Percentiles rank a stretch among this genome's conserved stretches.
phyloP scores from a whole-genome alignment of 2,329 filamentous ascomycete species.

The Xylaria hypoxylon region DNA sequence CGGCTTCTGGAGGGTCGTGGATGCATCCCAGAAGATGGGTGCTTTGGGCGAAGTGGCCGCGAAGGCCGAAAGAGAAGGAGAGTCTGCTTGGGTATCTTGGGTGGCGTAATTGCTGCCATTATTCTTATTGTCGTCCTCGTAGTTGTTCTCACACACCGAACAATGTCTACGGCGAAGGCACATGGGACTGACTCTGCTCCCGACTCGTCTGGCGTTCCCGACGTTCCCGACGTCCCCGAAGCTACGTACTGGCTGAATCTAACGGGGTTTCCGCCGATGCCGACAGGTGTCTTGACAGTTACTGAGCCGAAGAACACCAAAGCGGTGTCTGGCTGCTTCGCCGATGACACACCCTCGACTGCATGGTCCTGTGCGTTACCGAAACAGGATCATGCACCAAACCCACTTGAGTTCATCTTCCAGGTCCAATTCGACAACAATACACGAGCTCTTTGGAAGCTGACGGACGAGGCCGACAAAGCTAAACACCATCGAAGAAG shows the following conservation, averaged over 20 bases:
- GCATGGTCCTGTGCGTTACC: constrained; percentile 90
- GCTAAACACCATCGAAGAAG: constrained; percentile 25
- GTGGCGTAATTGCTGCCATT: constrained; percentile 65
- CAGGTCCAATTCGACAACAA: constrained; percentile 79
- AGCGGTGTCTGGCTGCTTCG: constrained; percentile 76
- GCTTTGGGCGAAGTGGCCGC: constrained; percentile 71
- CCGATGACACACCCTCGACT: constrained; percentile 68
- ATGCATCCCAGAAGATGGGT: constrained; percentile 72
- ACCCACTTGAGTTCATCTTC: constrained; percentile 82
- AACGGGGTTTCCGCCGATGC: constrained; percentile 87
- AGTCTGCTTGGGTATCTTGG: constrained; percentile 66
- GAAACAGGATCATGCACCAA: constrained; percentile 76
- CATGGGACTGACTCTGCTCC: constrained; percentile 1
- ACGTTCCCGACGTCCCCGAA: constrained; percentile 35
- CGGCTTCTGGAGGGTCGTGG: constrained; percentile 74
- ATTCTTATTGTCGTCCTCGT: constrained; percentile 69
- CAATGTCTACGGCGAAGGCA: constrained; percentile 17
- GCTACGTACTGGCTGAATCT: constrained; percentile 81
- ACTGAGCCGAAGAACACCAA: constrained; percentile 75
- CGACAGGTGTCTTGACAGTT: constrained; percentile 83
- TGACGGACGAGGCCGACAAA: constrained; percentile 51
- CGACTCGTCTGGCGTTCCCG: constrained; percentile 29
- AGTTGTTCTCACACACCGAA: constrained; percentile 62
- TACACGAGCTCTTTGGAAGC: constrained; percentile 63
- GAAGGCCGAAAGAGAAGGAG: constrained; percentile 73